These are phyloP conservation scores for Anthracocystis panici-leucophaei DNA, from an alignment of 1,284 basidiomycete species.

Conservation along the genomic window DNA sequence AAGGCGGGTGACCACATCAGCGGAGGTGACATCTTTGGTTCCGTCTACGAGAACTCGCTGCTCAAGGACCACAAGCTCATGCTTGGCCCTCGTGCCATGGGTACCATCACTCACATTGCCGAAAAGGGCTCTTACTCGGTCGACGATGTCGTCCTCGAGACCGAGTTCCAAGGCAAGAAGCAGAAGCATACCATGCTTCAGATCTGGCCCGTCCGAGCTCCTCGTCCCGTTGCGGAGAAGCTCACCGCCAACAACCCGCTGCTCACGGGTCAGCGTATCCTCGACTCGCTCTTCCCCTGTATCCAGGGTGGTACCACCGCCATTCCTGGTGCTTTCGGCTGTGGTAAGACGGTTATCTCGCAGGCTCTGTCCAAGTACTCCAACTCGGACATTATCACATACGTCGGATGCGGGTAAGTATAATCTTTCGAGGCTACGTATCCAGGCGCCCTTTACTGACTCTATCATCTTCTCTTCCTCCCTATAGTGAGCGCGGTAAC, in stretches of 20 bases:
- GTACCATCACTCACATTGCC: slow-evolving; percentile 92
- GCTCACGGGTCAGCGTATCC: slow-evolving; percentile 94
- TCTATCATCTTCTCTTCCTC: background rate
- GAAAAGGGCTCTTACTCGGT: slow-evolving; percentile 95
- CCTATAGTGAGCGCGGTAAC: slow-evolving; percentile 71
- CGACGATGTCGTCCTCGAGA: slow-evolving; percentile 93
- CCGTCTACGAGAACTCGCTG: slow-evolving; percentile 96
- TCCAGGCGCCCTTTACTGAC: slow-evolving; percentile 15
- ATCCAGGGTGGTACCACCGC: slow-evolving; percentile 99
- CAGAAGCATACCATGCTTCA: slow-evolving; percentile 97
- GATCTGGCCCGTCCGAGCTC: slow-evolving; percentile 97
- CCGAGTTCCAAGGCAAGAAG: slow-evolving; percentile 95
- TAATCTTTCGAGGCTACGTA: background rate
- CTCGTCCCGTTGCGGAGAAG: slow-evolving; percentile 93
- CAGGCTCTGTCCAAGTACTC: slow-evolving; percentile 95
- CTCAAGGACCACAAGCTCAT: slow-evolving; percentile 97
- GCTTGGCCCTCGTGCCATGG: slow-evolving; percentile 91
- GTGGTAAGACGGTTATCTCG: slow-evolving; percentile 72
- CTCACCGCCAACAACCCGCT: slow-evolving; percentile 91
- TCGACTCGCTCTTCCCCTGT: slow-evolving; percentile 98
- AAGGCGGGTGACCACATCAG: slow-evolving; percentile 88
- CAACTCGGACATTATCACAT: slow-evolving; percentile 99
- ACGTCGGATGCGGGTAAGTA: slow-evolving; percentile 84
- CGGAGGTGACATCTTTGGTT: slow-evolving; percentile 95
- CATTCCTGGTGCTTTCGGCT: slow-evolving; percentile 99